Conservation (phyloP, 371 early-diverging fungal species). For the Mucor piriformis region DNA sequence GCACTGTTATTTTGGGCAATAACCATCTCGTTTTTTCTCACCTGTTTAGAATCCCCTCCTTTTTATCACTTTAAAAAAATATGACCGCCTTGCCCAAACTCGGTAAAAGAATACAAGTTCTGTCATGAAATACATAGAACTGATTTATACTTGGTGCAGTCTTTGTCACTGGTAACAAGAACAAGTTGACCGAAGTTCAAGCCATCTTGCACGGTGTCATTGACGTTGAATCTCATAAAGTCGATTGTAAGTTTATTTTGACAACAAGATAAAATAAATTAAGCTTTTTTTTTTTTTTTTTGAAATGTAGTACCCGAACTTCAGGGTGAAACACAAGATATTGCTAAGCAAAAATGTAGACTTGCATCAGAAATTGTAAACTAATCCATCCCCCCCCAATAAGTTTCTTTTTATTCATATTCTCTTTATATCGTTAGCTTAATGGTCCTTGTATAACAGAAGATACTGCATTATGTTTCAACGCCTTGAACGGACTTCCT, state of each 20-base stretch:
- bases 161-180: constrained; percentile 83
- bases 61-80: neutral
- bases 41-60: neutral
- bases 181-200: constrained; percentile 90
- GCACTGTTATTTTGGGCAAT: too few relatives aligned
- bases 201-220: constrained; percentile 73
- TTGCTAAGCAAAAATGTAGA: constrained; percentile 83
- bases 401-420: neutral
- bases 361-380: constrained; percentile 68
- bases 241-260: constrained; percentile 69
- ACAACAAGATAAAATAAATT: neutral
- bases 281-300: neutral
- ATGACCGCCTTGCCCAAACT: constrained; percentile 13
- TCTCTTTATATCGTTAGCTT: constrained; percentile 45
- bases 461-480: constrained; percentile 93
- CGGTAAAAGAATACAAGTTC: constrained; percentile 7
- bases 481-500: constrained; percentile 90
- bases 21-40: too few relatives aligned
- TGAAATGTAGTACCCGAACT: constrained; percentile 78
- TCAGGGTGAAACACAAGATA: constrained; percentile 78
- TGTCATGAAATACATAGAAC: too few relatives aligned
- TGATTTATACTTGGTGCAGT: constrained; percentile 17
- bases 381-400: neutral
- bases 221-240: constrained; percentile 65
- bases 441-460: constrained; percentile 90